phyloP scores from a whole-genome alignment of 192 early-diverging fungal genomes.

The Funneliformis geosporum region DNA sequence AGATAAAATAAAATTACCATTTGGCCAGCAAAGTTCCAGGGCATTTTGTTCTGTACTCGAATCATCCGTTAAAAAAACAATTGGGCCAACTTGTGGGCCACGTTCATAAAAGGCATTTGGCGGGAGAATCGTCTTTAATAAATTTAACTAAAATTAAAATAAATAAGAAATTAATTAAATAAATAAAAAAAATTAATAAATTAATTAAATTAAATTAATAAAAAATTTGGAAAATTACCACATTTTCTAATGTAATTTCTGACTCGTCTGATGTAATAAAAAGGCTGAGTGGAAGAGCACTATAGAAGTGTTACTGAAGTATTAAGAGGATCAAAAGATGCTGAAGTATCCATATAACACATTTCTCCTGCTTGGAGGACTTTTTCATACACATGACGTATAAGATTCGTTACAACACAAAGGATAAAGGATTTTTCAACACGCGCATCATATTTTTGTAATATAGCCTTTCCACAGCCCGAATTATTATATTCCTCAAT shows the following conservation, averaged over 20 bases:
- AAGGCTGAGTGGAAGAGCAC: background rate
- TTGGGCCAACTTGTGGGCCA: background rate
- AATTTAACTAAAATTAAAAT: background rate
- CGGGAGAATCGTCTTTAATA: conserved; percentile 2
- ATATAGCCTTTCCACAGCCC: background rate
- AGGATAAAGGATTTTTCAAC: background rate
- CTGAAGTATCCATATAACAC: background rate
- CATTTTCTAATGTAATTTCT: conserved; percentile 10
- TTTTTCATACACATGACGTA: background rate
- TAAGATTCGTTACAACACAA: background rate
- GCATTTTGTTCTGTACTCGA: background rate
- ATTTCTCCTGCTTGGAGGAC: background rate
- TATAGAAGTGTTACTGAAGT: background rate
- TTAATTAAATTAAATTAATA: too few relatives aligned
- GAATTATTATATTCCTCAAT: conserved; percentile 20
- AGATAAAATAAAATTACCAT: too few relatives aligned
- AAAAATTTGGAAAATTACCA: background rate
- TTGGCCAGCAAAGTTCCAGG: background rate
- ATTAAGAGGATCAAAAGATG: background rate
- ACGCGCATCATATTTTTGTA: conserved; percentile 7
- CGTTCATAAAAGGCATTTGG: background rate
- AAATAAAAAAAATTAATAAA: too few relatives aligned
- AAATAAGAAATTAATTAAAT: too few relatives aligned
- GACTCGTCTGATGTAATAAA: conserved; percentile 12
- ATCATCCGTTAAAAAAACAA: background rate